A percentile compares a stretch with the other conserved stretches of the same genome.
These are phyloP conservation scores for Glycine tomentella DNA, from an alignment of 306 rosid species.

Conservation along the genomic window DNA sequence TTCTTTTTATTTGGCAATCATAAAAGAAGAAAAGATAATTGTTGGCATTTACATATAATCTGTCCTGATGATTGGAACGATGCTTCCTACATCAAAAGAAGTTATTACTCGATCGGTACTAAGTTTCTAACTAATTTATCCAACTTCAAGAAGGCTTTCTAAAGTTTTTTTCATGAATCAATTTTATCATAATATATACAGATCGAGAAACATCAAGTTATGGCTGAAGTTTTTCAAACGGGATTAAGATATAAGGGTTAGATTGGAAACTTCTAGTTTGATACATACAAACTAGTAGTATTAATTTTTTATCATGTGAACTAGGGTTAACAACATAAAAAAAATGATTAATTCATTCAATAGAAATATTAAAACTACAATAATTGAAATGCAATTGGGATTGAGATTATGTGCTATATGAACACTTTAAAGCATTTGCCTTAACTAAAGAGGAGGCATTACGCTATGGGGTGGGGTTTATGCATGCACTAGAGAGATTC, in stretches of 20 bases:
- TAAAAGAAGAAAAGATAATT: constrained; percentile 49
- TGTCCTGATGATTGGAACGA: constrained; percentile 40
- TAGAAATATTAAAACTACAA: constrained; percentile 8
- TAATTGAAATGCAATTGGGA: neutral
- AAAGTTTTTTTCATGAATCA: neutral
- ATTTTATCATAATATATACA: neutral
- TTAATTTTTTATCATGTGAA: neutral
- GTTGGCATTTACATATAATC: constrained; percentile 16
- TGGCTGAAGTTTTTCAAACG: neutral
- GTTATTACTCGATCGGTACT: constrained; percentile 30
- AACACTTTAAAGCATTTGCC: constrained; percentile 34
- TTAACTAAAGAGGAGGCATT: constrained; percentile 39
- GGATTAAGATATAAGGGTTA: neutral
- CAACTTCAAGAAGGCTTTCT: neutral
- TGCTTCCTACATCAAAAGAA: constrained; percentile 45
- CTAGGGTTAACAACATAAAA: constrained; percentile 14
- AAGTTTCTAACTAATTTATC: constrained; percentile 37
- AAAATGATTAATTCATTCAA: neutral
- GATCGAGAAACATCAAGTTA: neutral
- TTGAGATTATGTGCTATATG: neutral
- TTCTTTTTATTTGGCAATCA: constrained; percentile 43
- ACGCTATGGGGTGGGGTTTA: constrained; percentile 47
- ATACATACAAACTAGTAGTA: too few relatives aligned
- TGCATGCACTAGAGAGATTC: constrained; percentile 43
- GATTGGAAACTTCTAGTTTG: too few relatives aligned